A percentile compares a stretch with the other conserved stretches of the same genome.
Conservation (phyloP, 73 alveolate species). For the Paramecium pentaurelia region DNA sequence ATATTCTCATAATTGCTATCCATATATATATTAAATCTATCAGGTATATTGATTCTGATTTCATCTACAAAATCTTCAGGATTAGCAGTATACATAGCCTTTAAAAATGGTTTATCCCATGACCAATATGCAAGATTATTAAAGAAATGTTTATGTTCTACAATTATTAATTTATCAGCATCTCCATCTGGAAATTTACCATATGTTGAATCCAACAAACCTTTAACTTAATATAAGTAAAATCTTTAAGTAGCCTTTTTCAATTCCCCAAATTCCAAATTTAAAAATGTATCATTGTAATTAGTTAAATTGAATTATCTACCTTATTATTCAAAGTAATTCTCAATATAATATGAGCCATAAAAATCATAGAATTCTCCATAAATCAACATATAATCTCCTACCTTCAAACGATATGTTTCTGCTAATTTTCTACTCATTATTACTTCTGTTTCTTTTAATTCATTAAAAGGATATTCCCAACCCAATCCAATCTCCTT, state of each 20-base stretch:
- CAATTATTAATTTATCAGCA: conserved; percentile 2
- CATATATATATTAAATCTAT: conserved; percentile 54
- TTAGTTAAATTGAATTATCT: not conserved
- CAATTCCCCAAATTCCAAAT: not conserved
- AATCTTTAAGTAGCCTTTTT: conserved; percentile 15
- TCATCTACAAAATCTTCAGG: conserved; percentile 59
- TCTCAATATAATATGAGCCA: not conserved
- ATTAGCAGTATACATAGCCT: not conserved
- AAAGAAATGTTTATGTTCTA: conserved; percentile 51
- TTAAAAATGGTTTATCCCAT: not conserved
- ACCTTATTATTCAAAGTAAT: not conserved
- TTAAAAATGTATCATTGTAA: not conserved
- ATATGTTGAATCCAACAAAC: conserved; percentile 20
- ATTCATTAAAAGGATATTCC: conserved; percentile 40
- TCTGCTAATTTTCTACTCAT: not conserved
- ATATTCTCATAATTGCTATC: conserved; percentile 69
- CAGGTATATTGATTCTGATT: not conserved
- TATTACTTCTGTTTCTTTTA: conserved; percentile 43
- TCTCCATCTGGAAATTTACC: conserved; percentile 65
- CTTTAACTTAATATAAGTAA: not conserved
- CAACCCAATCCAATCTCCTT: conserved; percentile 64
- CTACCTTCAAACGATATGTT: not conserved
- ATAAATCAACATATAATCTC: not conserved
- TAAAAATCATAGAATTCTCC: conserved; percentile 32
- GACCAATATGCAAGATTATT: conserved; percentile 40